Evolutionary conservation across 805 yeast species (phyloP).

Genomic region (Candida qinlingensis): DNA sequence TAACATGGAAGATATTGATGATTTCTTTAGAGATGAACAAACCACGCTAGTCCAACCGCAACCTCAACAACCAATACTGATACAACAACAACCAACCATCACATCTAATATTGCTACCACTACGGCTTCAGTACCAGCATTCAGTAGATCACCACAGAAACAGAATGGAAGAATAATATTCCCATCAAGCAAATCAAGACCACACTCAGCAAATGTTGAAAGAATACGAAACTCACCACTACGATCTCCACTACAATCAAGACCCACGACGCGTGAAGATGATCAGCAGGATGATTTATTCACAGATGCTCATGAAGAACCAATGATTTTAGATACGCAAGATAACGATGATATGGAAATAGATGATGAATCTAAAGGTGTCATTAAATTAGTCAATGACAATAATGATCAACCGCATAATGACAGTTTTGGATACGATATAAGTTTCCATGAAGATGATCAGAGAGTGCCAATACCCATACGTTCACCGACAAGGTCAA

Average conservation of each 20-base stretch:
- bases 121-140: neutral
- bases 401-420: conserved; percentile 12
- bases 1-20: conserved; percentile 66
- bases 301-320: conserved; percentile 21
- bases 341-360: conserved; percentile 26
- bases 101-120: neutral
- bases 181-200: conserved; percentile 4
- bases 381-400: conserved; percentile 13
- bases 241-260: conserved; percentile 15
- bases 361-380: conserved; percentile 23
- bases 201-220: conserved; percentile 11
- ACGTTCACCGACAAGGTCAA: neutral
- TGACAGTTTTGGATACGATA: conserved; percentile 2
- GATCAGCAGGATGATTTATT: conserved; percentile 13
- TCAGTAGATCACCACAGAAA: conserved; percentile 2
- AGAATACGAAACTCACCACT: conserved; percentile 9
- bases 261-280: conserved; percentile 13
- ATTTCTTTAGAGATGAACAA: conserved; percentile 55
- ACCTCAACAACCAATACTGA: neutral
- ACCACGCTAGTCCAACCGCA: conserved; percentile 11
- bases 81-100: neutral
- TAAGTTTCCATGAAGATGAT: neutral
- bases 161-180: conserved; percentile 12
- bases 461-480: neutral
- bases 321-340: conserved; percentile 7